Evolutionary conservation across 805 yeast genomes (phyloP).

Genomic region (Pichia californica): DNA sequence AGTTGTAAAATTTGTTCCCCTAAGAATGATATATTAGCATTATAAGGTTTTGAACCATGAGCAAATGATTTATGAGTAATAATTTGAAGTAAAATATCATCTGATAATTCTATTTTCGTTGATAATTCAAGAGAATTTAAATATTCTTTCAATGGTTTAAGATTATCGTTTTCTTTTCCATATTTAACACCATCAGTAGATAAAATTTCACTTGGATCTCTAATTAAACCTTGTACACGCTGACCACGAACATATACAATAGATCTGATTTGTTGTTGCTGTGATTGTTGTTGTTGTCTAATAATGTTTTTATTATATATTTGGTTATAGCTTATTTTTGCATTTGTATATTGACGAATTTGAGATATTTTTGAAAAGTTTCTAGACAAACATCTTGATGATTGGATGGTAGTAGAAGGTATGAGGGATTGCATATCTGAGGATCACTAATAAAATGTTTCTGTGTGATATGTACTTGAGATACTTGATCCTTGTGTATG

Average conservation of each 20-base stretch:
- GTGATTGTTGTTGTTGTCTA: slow-evolving; percentile 6
- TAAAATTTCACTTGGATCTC: slow-evolving; percentile 58
- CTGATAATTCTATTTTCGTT: slow-evolving; percentile 43
- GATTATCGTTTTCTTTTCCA: slow-evolving; percentile 43
- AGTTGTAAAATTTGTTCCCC: slow-evolving; percentile 60
- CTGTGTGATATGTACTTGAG: no score
- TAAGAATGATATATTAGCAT: slow-evolving; percentile 72
- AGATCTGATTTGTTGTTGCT: slow-evolving; percentile 11
- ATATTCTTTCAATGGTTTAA: slow-evolving; percentile 42
- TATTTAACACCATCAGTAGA: slow-evolving; percentile 48
- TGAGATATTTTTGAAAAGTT: slow-evolving; percentile 3
- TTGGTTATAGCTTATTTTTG: not conserved
- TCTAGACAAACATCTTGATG: not conserved
- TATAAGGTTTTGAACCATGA: slow-evolving; percentile 83
- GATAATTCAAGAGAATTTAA: slow-evolving; percentile 24
- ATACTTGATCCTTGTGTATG: no score
- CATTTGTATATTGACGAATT: not conserved
- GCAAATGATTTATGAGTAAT: slow-evolving; percentile 93
- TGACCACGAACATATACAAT: slow-evolving; percentile 42
- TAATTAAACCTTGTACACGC: slow-evolving; percentile 64
- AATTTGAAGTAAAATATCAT: slow-evolving; percentile 66
- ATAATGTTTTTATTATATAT: not conserved
- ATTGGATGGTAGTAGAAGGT: not conserved
- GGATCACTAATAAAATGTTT: no score
- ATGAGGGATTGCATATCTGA: not conserved